These are phyloP conservation scores for Mycocentrospora acerina DNA, from an alignment of 2,329 filamentous ascomycete genomes.

Conservation along the genomic window DNA sequence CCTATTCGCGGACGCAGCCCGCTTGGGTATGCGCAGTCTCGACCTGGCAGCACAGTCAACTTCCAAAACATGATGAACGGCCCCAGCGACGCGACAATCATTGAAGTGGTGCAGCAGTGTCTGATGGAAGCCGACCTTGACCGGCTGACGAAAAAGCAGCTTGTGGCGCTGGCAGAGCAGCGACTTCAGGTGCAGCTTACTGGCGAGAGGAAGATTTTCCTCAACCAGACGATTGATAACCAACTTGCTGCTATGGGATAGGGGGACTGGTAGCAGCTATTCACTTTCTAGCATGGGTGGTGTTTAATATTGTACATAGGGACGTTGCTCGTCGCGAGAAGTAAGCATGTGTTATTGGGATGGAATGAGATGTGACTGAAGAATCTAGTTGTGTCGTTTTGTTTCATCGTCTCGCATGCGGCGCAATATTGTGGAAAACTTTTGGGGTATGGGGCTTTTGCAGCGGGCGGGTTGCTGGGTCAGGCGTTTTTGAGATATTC, in stretches of 20 bases:
- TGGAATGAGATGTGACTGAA: neutral
- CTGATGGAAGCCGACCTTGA: conserved; percentile 89
- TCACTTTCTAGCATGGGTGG: conserved; percentile 20
- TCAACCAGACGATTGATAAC: conserved; percentile 89
- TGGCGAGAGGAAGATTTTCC: conserved; percentile 82
- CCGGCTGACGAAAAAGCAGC: conserved; percentile 97
- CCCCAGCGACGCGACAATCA: conserved; percentile 76
- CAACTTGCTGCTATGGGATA: conserved; percentile 91
- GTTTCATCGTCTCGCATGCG: neutral
- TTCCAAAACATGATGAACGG: conserved; percentile 62
- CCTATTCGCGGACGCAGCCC: conserved; percentile 51
- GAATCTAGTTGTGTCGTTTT: too few species aligned
- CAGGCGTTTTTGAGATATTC: too few species aligned
- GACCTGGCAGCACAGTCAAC: conserved; percentile 59
- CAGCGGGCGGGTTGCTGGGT: too few species aligned
- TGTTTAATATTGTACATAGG: conserved; percentile 15
- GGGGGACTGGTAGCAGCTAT: conserved; percentile 17
- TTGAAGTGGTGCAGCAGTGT: conserved; percentile 80
- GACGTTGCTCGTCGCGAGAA: conserved; percentile 5
- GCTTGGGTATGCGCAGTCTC: conserved; percentile 49
- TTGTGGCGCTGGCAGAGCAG: conserved; percentile 83
- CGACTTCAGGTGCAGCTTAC: conserved; percentile 84
- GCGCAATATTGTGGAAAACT: conserved; percentile 11
- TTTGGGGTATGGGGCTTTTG: conserved; percentile 1
- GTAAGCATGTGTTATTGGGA: too few species aligned